Evolutionary conservation across 2,329 filamentous ascomycete genomes (phyloP), one percentile per base, ranked within the genome.

Genomic region (Penicillium sp.): DNA sequence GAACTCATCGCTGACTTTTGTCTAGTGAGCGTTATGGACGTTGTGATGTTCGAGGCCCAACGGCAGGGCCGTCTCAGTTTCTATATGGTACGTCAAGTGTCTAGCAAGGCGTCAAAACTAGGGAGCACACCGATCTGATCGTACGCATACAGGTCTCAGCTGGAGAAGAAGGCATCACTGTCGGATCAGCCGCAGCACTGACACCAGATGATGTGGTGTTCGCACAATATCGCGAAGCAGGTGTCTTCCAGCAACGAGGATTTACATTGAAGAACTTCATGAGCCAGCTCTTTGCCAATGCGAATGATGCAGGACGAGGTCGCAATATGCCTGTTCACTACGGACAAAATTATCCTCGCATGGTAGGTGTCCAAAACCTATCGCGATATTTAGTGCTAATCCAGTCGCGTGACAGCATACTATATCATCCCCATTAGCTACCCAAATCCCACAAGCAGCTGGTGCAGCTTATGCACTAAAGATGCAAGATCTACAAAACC

Each of bases 311-410:
- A 0, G 92, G 93, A 1, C 83, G 82, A 56, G 94, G 92, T 1
- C 86, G 93, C 59, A 97, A 96, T 67, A 99, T 99, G 94, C 94
- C 94, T 0, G 90, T 97, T 13, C 94, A 99, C 75, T 99, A 97
- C 68, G 92, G 92, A 44, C 92, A 89, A 72, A 85, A 82, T 54
- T 86, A 90, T 60, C 79, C 95, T 54, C 91, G 96, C 64, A 92
- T 96, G 67, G 89, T 92, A 71, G 71, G 84, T 78, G 16, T 29
- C 24, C 5, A 10, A 13, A 7, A 13, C 14, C 48, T 29, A 4
- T 16, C 22, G 6, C 18, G 9, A 46, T 4, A 16, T 13, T 3
- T 2, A 9, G 18, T 7, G n/a, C n/a, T 6, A 14, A 1, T 40
- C 48, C 55, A 39, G 60, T 9, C 38, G 24, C 21, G 52, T 31